These are phyloP conservation scores for Ogataea nitratoaversa DNA, from an alignment of 805 yeast genomes.

Conservation along the genomic window DNA sequence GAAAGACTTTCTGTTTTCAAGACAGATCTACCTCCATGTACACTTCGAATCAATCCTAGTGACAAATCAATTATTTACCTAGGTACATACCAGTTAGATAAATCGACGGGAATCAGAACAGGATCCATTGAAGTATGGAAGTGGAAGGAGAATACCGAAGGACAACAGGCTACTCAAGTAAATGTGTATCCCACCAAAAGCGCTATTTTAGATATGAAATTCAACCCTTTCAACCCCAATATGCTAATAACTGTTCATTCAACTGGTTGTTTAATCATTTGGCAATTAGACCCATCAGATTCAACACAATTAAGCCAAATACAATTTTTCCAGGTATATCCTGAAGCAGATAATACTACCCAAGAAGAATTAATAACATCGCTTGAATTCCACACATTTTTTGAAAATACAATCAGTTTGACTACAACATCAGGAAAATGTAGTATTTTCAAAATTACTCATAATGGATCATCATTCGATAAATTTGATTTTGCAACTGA, in stretches of 20 bases:
- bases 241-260: constrained; percentile 68
- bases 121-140: constrained; percentile 54
- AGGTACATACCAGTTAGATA: constrained; percentile 79
- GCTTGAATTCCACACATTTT: constrained; percentile 48
- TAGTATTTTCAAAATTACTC: constrained; percentile 36
- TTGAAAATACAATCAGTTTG: constrained; percentile 37
- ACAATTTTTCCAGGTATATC: constrained; percentile 43
- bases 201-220: constrained; percentile 76
- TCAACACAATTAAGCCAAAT: constrained; percentile 18
- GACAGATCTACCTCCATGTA: constrained; percentile 79
- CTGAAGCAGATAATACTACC: constrained; percentile 29
- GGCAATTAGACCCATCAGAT: constrained; percentile 41
- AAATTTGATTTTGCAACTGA: constrained; percentile 27
- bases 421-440: constrained; percentile 70
- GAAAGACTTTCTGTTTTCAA: constrained; percentile 29
- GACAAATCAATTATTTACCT: constrained; percentile 47
- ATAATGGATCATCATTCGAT: constrained; percentile 11
- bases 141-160: constrained; percentile 15
- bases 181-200: constrained; percentile 37
- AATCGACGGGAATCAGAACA: constrained; percentile 42
- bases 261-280: constrained; percentile 66
- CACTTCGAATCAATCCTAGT: constrained; percentile 54
- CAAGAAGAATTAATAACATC: constrained; percentile 55
- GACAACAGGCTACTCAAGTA: constrained; percentile 5
- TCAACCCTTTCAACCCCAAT: constrained; percentile 48